Evolutionary conservation across 352 stramenopile genomes (phyloP), one percentile per base, ranked within the genome.

Genomic region (Phytopythium boreale): DNA sequence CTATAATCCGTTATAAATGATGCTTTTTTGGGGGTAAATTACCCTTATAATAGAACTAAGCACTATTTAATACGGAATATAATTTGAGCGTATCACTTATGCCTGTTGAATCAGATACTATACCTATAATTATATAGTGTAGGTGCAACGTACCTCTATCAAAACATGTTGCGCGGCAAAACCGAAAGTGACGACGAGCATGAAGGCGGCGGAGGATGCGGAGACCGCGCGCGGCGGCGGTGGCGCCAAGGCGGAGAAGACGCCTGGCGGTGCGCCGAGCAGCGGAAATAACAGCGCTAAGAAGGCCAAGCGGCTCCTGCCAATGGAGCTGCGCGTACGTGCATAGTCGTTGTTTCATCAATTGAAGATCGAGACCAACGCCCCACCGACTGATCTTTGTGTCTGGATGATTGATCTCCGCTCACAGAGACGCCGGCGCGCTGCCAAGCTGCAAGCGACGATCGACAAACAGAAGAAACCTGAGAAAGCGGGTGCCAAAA

Each of bases 291-390:
- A 59, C 22, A 70, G 63, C 61, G 61, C 56, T 51, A 70, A 59
- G 36, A 88, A 87, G 69, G 19, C 43, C 2, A 89, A 88, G 72
- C 72, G 84, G 11, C 64, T 92, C 24, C 68, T 92, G 46, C 84
- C 84, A 1, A 92, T 81, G 76, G 84, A 92, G 34, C 51, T 92
- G 61, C 77, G 84, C 56, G 84, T 92, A 31, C 50, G 84, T 79
- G n/a, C n/a, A n/a, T 19, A 7, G 9, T 39, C 1, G 24, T 31
- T 14, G 5, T 66, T 52, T 44, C 51, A 26, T 56, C 56, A 22
- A n/a, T 6, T 61, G 56, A 62, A 31, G 61, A 59, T 51, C 44
- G 49, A 64, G 67, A 44, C 49, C 37, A 24, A 55, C 31, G 26
- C 37, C 9, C 9, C 49, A 11, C 46, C 27, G 56, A 52, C 50